These are phyloP conservation scores for Baorangia bicolor DNA, from an alignment of 768 basidiomycete species.

Conservation along the genomic window DNA sequence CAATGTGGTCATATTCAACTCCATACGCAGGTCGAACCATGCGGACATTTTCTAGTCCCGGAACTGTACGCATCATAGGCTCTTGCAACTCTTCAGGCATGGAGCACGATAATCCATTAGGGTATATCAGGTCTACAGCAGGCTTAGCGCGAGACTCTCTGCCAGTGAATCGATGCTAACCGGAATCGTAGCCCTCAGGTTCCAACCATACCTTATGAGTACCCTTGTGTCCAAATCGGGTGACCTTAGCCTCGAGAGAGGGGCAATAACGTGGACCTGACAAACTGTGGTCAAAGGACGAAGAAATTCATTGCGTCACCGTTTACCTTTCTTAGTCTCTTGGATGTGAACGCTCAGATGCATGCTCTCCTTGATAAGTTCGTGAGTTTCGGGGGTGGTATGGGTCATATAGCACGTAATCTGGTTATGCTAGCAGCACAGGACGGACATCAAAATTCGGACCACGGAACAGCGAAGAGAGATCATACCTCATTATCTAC, in stretches of 20 bases:
- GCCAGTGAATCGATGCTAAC: constrained; percentile 36
- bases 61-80: constrained; percentile 78
- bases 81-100: constrained; percentile 86
- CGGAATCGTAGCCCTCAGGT: constrained; percentile 88
- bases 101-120: constrained; percentile 86
- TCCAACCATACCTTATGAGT: constrained; percentile 84
- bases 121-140: constrained; percentile 75
- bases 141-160: background rate
- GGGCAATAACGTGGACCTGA: constrained; percentile 90
- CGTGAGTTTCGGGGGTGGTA: constrained; percentile 73
- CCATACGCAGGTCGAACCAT: constrained; percentile 88
- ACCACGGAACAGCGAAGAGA: background rate
- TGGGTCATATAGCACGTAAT: constrained; percentile 68
- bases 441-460: background rate
- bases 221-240: constrained; percentile 70
- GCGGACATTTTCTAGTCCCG: constrained; percentile 80
- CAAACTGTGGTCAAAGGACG: background rate
- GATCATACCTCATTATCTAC: constrained; percentile 68
- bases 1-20: constrained; percentile 90
- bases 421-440: constrained; percentile 62
- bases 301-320: background rate
- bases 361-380: constrained; percentile 71
- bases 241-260: constrained; percentile 83
- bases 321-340: constrained; percentile 78
- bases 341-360: constrained; percentile 83